phyloP scores from a whole-genome alignment of 176 grass and related monocot species.

The Avena eriantha region DNA sequence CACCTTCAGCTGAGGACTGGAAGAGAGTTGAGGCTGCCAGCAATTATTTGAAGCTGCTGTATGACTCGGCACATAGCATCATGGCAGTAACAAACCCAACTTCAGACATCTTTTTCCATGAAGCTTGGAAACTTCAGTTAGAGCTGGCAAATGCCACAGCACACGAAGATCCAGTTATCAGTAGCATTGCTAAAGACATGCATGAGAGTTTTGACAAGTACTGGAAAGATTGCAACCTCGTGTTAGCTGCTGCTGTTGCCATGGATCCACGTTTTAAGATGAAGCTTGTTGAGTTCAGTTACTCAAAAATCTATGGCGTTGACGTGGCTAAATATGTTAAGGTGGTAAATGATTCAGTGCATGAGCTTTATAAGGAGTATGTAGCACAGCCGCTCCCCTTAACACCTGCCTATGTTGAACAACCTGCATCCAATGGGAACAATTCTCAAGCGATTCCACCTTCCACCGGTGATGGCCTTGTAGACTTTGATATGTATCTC shows the following conservation, averaged over 20 bases:
- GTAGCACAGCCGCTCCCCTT: conserved; percentile 14
- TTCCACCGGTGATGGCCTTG: neutral
- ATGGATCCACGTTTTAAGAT: conserved; percentile 34
- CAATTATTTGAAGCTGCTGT: conserved; percentile 12
- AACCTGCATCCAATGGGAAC: conserved; percentile 7
- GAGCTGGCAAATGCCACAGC: conserved; percentile 16
- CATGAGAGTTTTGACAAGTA: conserved; percentile 17
- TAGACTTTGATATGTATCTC: conserved; percentile 20
- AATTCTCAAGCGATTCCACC: neutral
- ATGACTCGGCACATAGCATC: conserved; percentile 16
- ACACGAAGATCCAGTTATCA: neutral
- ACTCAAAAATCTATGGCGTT: conserved; percentile 1
- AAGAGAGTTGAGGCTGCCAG: neutral
- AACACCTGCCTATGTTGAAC: neutral
- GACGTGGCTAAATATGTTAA: conserved; percentile 22
- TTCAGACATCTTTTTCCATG: conserved; percentile 33
- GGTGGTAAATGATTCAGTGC: conserved; percentile 12
- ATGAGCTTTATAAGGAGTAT: conserved; percentile 33
- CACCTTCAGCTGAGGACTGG: conserved; percentile 18
- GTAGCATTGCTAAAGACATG: conserved; percentile 18
- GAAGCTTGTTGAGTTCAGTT: conserved; percentile 35
- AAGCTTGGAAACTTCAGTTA: conserved; percentile 30
- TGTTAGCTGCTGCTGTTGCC: conserved; percentile 12
- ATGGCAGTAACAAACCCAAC: neutral
- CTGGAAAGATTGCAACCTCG: conserved; percentile 34